Conservation (phyloP, 495 filamentous ascomycete genomes). For the Articulospora tetracladia region DNA sequence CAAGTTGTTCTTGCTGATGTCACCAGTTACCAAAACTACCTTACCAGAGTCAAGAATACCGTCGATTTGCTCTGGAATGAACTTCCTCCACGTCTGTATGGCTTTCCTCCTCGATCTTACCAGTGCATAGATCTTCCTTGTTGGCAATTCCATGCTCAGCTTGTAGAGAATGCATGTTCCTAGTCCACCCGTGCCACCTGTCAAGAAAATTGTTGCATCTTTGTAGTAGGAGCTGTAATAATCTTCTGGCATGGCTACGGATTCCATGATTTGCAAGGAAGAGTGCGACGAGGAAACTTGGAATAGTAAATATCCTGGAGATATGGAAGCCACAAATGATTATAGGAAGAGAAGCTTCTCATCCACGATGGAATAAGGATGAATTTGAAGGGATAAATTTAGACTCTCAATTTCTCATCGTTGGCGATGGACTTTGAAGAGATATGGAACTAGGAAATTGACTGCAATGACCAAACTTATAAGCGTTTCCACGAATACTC, state of each 20-base stretch:
- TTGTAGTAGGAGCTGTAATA: conserved; percentile 6
- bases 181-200: conserved; percentile 17
- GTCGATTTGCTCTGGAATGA: conserved; percentile 4
- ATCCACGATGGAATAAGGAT: too few relatives aligned
- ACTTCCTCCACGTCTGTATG: conserved; percentile 5
- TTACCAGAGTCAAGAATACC: conserved; percentile 4
- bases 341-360: too few relatives aligned
- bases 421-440: too few relatives aligned
- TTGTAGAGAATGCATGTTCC: conserved; percentile 20
- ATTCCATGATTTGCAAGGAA: too few relatives aligned
- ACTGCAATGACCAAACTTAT: too few relatives aligned
- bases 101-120: conserved; percentile 1
- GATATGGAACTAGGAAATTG: too few relatives aligned
- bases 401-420: too few relatives aligned
- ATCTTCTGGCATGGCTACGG: not conserved
- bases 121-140: conserved; percentile 7
- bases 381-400: too few relatives aligned
- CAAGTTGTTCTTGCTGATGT: conserved; percentile 15
- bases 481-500: too few relatives aligned
- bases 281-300: too few relatives aligned
- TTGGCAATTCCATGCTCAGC: conserved; percentile 2
- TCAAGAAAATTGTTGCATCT: conserved; percentile 20
- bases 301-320: too few relatives aligned
- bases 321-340: too few relatives aligned
- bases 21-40: conserved; percentile 12